Evolutionary conservation across 75 land plant genomes (phyloP).

Genomic region (Gnetum montanum): DNA sequence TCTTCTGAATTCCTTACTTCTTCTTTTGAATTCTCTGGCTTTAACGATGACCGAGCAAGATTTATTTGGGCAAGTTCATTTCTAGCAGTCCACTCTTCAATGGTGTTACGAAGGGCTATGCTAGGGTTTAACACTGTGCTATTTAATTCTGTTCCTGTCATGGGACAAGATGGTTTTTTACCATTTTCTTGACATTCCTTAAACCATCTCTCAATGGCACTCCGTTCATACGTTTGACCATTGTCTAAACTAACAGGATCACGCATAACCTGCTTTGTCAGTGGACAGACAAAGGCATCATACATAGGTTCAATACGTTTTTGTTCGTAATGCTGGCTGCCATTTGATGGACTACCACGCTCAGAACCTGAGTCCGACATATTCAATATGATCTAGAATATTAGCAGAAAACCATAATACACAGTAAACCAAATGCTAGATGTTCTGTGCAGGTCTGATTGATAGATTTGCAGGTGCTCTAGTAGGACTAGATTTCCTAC

Average conservation of each 20-base stretch:
- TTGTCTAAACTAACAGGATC: constrained; percentile 92
- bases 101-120: constrained; percentile 75
- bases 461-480: no score
- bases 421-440: no score
- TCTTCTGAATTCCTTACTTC: constrained; percentile 27
- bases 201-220: constrained; percentile 80
- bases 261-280: constrained; percentile 82
- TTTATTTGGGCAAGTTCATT: constrained; percentile 74
- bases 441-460: no score
- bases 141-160: constrained; percentile 49
- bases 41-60: constrained; percentile 34
- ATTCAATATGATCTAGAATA: constrained; percentile 51
- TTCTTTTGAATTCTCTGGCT: constrained; percentile 25
- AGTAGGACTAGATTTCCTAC: no score
- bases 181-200: constrained; percentile 62
- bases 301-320: constrained; percentile 60
- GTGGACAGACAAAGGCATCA: constrained; percentile 86
- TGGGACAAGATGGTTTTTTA: constrained; percentile 55
- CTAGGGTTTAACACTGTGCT: constrained; percentile 59
- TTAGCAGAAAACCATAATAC: no score
- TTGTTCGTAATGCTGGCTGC: constrained; percentile 25
- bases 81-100: constrained; percentile 79
- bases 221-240: constrained; percentile 82
- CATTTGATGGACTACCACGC: constrained; percentile 45
- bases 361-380: constrained; percentile 48